These are phyloP conservation scores for Aspergillus glaucus DNA, from an alignment of 2,329 filamentous ascomycete genomes.

Conservation along the genomic window DNA sequence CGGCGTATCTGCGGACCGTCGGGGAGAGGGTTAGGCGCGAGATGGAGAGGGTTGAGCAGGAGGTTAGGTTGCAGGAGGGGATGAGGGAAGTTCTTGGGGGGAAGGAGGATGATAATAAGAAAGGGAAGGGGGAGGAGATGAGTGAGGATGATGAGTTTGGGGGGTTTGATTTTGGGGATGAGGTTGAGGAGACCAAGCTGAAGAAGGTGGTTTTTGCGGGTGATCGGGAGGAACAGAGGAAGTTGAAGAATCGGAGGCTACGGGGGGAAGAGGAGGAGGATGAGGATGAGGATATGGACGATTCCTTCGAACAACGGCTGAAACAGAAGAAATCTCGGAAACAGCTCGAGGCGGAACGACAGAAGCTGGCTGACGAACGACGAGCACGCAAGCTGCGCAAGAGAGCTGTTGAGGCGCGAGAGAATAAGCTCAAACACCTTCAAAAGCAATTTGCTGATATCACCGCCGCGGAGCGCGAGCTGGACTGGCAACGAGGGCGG, in stretches of 20 bases:
- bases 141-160: slow-evolving; percentile 17
- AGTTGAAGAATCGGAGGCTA: slow-evolving; percentile 17
- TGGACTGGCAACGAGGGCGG: slow-evolving; percentile 55
- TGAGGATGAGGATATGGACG: slow-evolving; percentile 19
- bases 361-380: slow-evolving; percentile 32
- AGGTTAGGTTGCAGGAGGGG: slow-evolving; percentile 37
- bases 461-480: slow-evolving; percentile 48
- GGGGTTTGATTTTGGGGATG: slow-evolving; percentile 16
- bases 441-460: slow-evolving; percentile 52
- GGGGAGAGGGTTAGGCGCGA: slow-evolving; percentile 51
- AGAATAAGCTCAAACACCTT: slow-evolving; percentile 47
- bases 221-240: slow-evolving; percentile 29
- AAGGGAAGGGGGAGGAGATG: slow-evolving; percentile 17
- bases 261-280: slow-evolving; percentile 16
- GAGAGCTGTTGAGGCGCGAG: slow-evolving; percentile 43
- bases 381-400: slow-evolving; percentile 43
- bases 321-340: slow-evolving; percentile 38
- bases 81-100: slow-evolving; percentile 26
- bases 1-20: slow-evolving; percentile 54
- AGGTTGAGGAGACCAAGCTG: slow-evolving; percentile 17
- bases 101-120: slow-evolving; percentile 14
- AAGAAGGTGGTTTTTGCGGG: slow-evolving; percentile 37
- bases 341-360: slow-evolving; percentile 37
- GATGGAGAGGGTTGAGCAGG: slow-evolving; percentile 44
- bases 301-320: slow-evolving; percentile 12